Conservation (phyloP, 2,329 filamentous ascomycete species). For the Talaromyces atroroseus region DNA sequence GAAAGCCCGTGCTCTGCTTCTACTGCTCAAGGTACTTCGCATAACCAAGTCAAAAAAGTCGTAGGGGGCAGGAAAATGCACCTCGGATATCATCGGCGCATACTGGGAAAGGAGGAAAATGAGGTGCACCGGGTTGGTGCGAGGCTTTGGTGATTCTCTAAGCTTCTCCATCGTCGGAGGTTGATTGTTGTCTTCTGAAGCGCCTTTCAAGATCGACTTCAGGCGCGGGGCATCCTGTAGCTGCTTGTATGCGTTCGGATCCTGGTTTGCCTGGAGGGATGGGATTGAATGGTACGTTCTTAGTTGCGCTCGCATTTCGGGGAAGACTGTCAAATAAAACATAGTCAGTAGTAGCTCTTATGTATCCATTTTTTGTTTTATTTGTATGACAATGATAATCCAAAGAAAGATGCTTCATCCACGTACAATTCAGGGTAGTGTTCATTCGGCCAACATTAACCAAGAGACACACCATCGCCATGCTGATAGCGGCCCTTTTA, state of each 20-base stretch:
- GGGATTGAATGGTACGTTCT: conserved; percentile 98
- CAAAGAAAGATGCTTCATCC: background rate
- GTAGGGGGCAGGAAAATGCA: conserved; percentile 76
- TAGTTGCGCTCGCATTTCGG: conserved; percentile 96
- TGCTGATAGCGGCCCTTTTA: conserved; percentile 84
- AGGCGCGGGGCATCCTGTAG: conserved; percentile 91
- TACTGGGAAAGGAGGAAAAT: conserved; percentile 91
- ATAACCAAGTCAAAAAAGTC: conserved; percentile 98
- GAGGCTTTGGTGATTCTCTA: conserved; percentile 60
- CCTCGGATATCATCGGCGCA: conserved; percentile 83
- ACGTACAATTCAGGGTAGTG: conserved; percentile 90
- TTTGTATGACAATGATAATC: background rate
- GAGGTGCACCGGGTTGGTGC: conserved; percentile 94
- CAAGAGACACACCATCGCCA: conserved; percentile 98
- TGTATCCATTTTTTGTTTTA: background rate
- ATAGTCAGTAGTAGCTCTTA: background rate
- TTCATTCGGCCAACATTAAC: conserved; percentile 99
- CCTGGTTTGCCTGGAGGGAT: conserved; percentile 88
- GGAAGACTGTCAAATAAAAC: conserved; percentile 65
- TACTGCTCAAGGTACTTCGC: conserved; percentile 75
- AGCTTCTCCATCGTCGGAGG: conserved; percentile 80
- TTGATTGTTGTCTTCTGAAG: conserved; percentile 84
- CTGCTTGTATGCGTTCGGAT: conserved; percentile 94
- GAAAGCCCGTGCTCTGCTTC: conserved; percentile 79
- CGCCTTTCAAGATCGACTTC: conserved; percentile 95